Percentiles rank a stretch among this genome's conserved stretches.
phyloP scores from a whole-genome alignment of 164 flowering plant genomes.

The Nelumbo lutea region DNA sequence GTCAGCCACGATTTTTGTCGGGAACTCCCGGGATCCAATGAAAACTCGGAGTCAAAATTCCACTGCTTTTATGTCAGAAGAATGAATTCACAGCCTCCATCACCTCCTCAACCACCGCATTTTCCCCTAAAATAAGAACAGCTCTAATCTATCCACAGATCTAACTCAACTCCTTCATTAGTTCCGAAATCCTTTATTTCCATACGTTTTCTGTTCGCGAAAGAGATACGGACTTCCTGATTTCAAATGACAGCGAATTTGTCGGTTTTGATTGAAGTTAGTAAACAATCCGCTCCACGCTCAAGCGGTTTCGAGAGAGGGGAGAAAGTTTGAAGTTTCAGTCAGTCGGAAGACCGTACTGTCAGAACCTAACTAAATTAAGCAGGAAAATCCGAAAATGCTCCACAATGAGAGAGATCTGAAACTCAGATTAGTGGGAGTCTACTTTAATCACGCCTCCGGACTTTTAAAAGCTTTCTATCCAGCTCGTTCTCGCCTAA shows the following conservation, averaged over 20 bases:
- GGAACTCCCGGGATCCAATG: no score
- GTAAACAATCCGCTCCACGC: no score
- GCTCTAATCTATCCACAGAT: no score
- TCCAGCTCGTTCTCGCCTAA: background rate
- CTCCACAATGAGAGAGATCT: background rate
- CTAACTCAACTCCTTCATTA: background rate
- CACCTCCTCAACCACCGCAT: no score
- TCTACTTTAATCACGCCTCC: background rate
- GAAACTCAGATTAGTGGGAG: background rate
- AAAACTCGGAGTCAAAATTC: background rate
- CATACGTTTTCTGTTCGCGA: no score
- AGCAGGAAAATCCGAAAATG: background rate
- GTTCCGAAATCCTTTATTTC: background rate
- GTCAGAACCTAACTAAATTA: background rate
- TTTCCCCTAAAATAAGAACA: no score
- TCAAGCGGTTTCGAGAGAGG: no score
- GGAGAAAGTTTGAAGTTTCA: no score
- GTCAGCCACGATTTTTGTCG: background rate
- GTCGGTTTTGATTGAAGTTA: background rate
- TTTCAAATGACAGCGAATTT: background rate
- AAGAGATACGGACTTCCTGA: no score
- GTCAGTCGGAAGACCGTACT: background rate
- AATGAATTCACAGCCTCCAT: no score
- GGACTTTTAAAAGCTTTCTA: background rate
- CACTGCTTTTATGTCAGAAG: background rate